Percentiles rank a stretch among this genome's conserved stretches.
Evolutionary conservation across 2,329 filamentous ascomycete genomes (phyloP).

Genomic region (Alternaria sp.): DNA sequence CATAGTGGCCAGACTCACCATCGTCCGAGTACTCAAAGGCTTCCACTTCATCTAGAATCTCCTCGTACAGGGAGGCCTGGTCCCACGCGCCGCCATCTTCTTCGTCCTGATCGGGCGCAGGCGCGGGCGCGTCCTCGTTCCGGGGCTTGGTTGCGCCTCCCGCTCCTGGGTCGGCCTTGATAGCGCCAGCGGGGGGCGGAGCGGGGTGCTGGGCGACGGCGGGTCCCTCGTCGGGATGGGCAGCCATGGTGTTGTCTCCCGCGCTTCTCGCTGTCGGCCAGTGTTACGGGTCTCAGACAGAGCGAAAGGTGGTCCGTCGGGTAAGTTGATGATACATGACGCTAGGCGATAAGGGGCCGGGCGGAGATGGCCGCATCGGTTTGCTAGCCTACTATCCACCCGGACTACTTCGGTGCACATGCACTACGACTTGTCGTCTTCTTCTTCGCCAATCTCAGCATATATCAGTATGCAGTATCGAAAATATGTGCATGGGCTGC

Average conservation of each 20-base stretch:
- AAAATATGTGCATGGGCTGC: slow-evolving; percentile 5
- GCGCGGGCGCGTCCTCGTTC: slow-evolving; percentile 22
- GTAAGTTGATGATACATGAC: slow-evolving; percentile 8
- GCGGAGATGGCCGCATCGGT: slow-evolving; percentile 12
- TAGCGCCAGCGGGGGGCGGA: slow-evolving; percentile 22
- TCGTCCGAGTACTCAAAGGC: slow-evolving; percentile 37
- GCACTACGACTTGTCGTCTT: slow-evolving; percentile 15
- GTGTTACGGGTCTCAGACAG: slow-evolving; percentile 14
- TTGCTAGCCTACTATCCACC: neutral
- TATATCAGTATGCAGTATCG: slow-evolving; percentile 13
- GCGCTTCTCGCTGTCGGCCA: slow-evolving; percentile 16
- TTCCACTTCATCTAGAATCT: slow-evolving; percentile 43
- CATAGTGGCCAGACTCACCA: slow-evolving; percentile 18
- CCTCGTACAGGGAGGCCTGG: slow-evolving; percentile 41
- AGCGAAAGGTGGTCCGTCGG: slow-evolving; percentile 22
- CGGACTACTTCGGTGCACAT: neutral
- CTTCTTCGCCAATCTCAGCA: slow-evolving; percentile 19
- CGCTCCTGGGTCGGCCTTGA: slow-evolving; percentile 21
- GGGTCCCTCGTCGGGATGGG: slow-evolving; percentile 33
- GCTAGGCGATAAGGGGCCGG: slow-evolving; percentile 13
- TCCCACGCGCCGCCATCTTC: slow-evolving; percentile 41
- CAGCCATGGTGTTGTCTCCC: slow-evolving; percentile 33
- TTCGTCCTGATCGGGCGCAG: slow-evolving; percentile 17
- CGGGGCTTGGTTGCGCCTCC: slow-evolving; percentile 22
- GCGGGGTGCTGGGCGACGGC: slow-evolving; percentile 36